phyloP scores from a whole-genome alignment of 2,329 filamentous ascomycete species.

The Beauveria brongniartii region DNA sequence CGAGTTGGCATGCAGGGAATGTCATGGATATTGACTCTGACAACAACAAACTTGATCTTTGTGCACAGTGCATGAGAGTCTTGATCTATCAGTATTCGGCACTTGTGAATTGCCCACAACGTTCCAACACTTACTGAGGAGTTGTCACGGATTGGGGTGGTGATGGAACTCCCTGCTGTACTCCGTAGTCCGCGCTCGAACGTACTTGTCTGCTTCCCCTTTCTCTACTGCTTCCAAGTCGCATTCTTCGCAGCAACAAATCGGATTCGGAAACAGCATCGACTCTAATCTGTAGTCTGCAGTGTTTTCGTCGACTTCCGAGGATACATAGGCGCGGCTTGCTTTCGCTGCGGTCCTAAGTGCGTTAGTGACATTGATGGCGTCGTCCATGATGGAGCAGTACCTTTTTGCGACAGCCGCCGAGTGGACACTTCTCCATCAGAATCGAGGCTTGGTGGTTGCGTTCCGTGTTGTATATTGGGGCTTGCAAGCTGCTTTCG shows the following conservation, averaged over 20 bases:
- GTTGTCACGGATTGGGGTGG: background rate
- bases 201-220: background rate
- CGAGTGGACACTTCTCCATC: constrained; percentile 1
- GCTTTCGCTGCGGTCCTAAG: background rate
- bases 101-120: background rate
- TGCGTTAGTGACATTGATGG: background rate
- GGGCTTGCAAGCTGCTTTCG: background rate
- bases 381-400: background rate
- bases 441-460: background rate
- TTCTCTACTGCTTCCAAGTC: background rate
- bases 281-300: background rate
- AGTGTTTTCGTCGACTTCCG: background rate
- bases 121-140: background rate
- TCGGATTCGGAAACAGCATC: background rate
- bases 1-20: background rate
- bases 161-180: background rate
- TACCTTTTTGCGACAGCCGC: background rate
- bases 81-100: background rate
- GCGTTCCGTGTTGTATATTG: background rate
- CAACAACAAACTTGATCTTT: background rate
- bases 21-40: background rate
- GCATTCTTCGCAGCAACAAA: background rate
- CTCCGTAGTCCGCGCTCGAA: background rate
- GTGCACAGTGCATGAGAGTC: background rate
- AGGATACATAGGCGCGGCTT: background rate